phyloP scores from a whole-genome alignment of 257 asterid species.

The Misopates orontium region DNA sequence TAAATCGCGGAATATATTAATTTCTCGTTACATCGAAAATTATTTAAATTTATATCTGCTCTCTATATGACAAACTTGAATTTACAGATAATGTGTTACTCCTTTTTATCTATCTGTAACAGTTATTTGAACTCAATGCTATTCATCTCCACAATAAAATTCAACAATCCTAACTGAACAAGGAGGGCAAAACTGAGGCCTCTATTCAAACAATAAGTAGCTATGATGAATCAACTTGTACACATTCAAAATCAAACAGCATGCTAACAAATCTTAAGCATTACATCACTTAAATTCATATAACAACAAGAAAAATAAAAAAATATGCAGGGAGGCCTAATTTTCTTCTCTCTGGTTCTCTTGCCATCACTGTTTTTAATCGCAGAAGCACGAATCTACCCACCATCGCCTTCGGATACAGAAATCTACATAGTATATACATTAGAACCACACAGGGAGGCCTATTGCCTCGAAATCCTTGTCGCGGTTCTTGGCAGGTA shows the following conservation, averaged over 20 bases:
- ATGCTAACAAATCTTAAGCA: background rate
- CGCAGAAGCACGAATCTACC: background rate
- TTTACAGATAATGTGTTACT: too few species aligned
- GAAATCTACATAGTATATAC: constrained; percentile 13
- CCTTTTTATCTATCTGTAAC: background rate
- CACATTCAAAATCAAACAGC: background rate
- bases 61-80: too few species aligned
- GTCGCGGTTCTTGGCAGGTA: constrained; percentile 27
- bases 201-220: background rate
- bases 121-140: background rate
- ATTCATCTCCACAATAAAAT: background rate
- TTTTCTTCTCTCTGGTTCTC: background rate
- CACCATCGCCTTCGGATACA: background rate
- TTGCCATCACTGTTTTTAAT: background rate
- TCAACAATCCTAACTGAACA: background rate
- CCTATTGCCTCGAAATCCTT: constrained; percentile 13
- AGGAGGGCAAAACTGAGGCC: background rate
- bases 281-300: background rate
- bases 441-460: background rate
- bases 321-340: constrained; percentile 1
- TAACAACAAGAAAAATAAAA: background rate
- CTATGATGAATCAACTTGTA: too few species aligned
- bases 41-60: too few species aligned
- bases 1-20: too few species aligned
- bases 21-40: too few species aligned